A percentile compares a stretch with the other conserved stretches of the same genome.
These are phyloP conservation scores for Hyphopichia fennica DNA, from an alignment of 1,139 yeast species.

Conservation along the genomic window DNA sequence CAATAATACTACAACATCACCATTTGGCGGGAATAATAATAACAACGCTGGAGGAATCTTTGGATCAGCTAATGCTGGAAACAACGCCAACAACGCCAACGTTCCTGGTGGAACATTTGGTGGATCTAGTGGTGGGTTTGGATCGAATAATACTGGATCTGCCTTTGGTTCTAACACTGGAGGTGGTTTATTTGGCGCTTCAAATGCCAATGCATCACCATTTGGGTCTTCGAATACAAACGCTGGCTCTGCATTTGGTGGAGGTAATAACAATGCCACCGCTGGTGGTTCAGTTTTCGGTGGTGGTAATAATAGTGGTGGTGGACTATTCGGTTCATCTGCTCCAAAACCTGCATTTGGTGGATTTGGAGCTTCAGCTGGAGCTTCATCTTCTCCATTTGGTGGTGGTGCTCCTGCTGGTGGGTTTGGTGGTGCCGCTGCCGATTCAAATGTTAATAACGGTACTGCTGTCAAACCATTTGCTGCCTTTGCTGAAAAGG, in stretches of 20 bases:
- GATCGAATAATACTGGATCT: constrained; percentile 14
- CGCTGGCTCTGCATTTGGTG: constrained; percentile 23
- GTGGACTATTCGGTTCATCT: constrained; percentile 23
- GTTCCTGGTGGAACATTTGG: constrained; percentile 28
- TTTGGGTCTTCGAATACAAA: constrained; percentile 20
- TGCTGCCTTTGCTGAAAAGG: constrained; percentile 69
- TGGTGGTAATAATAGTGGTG: constrained; percentile 12
- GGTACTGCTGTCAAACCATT: constrained; percentile 79
- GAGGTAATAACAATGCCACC: constrained; percentile 8
- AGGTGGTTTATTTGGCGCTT: constrained; percentile 29
- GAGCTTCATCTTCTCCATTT: constrained; percentile 17
- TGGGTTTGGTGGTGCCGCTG: constrained; percentile 26
- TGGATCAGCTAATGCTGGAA: constrained; percentile 18
- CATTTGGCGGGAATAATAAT: constrained; percentile 21
- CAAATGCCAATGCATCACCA: constrained; percentile 20
- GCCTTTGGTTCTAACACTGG: constrained; percentile 20
- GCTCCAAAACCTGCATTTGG: constrained; percentile 20
- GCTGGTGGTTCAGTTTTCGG: constrained; percentile 15
- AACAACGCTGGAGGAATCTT: constrained; percentile 16
- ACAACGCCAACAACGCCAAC: constrained; percentile 6
- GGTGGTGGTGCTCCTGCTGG: constrained; percentile 16
- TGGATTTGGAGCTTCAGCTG: constrained; percentile 17
- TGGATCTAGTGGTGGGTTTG: constrained; percentile 18
- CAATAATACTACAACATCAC: constrained; percentile 19
- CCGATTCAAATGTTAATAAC: constrained; percentile 43